Conservation (phyloP, 78 protist species). For the Dictyostelium intermedium region DNA sequence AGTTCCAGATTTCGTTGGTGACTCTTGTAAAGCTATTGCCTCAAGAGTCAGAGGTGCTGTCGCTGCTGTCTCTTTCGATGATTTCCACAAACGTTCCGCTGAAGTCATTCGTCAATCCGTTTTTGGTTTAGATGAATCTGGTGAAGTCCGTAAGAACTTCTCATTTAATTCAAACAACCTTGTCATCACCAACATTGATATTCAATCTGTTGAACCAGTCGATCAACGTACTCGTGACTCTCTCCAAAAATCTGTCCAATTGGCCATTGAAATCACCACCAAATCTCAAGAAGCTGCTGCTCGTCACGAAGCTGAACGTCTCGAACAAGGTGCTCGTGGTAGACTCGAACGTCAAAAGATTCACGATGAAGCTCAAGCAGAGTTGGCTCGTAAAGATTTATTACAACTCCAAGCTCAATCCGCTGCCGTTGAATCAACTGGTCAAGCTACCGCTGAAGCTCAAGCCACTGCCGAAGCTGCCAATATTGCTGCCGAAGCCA, state of each 20-base stretch:
- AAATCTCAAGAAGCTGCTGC: conserved; percentile 94
- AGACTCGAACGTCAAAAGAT: conserved; percentile 89
- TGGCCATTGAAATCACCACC: conserved; percentile 95
- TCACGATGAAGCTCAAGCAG: conserved; percentile 89
- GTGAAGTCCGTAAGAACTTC: conserved; percentile 36
- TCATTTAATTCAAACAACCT: conserved; percentile 89
- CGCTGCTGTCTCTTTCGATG: conserved; percentile 91
- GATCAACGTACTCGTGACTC: conserved; percentile 94
- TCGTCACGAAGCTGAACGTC: conserved; percentile 89
- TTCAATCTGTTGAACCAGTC: conserved; percentile 96
- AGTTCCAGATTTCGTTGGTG: conserved; percentile 96
- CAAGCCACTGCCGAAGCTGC: conserved; percentile 91
- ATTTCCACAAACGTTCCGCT: conserved; percentile 94
- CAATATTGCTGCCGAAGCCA: conserved; percentile 86
- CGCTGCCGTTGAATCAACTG: conserved; percentile 85
- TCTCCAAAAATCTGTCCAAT: conserved; percentile 89
- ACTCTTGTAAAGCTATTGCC: conserved; percentile 95
- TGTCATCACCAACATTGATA: conserved; percentile 93
- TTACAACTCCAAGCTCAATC: conserved; percentile 86
- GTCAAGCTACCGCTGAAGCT: conserved; percentile 93
- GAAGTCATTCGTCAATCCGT: conserved; percentile 91
- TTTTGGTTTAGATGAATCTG: conserved; percentile 88
- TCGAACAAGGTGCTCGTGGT: conserved; percentile 93
- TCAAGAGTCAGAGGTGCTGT: conserved; percentile 94
- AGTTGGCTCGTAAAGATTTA: conserved; percentile 78